Base-by-base conservation (phyloP, 1,284 basidiomycete genomes). In the Calocybe gambosa region DNA sequence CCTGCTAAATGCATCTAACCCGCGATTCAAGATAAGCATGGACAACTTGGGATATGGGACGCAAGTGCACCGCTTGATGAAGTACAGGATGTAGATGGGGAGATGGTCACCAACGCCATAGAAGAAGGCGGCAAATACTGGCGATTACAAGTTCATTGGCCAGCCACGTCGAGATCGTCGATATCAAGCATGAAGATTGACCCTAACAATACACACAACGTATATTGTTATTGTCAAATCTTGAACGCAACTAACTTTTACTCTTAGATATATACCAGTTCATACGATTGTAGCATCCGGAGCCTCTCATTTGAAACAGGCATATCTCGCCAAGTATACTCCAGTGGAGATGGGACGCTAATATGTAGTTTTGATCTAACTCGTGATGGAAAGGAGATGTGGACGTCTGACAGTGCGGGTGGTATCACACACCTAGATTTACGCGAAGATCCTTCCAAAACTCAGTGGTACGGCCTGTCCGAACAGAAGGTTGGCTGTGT, bases 81-180 rank as follows among this genome's bases (percentile, higher is more conserved):
- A 53, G 67, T 69, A 2, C 65, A 63, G 2, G 82, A 82, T 39
- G 85, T 82, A 31, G 82, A 86, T 48, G 82, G 65, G 0, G 76
- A 81, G 39, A 33, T 18, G 13, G 62, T 69, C 7, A 57, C 65
- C 6, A 50, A 62, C 16, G 50, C 60, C 7, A 67, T 66, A 12
- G 71, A 71, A 38, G 79, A 82, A 59, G 73, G 74, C n/a, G 87
- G 88, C 1, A 82, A 77, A 59, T 82, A 82, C 55, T 89, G 83
- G 82, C 75, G 78, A n/a, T 61, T 90, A 45, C 88, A 90, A 58
- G 67, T 74, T 19, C 88, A 90, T 53, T 90, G 88, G 88, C 88
- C 87, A 0, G 82, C 82, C 2, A 82, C 80, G 0, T 70, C 84
- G 7, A 81, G 80, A 55, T 89, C 85, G 0, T 88, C 86, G 1